Conservation (phyloP, 805 yeast genomes). For the Yarrowia hollandica region DNA sequence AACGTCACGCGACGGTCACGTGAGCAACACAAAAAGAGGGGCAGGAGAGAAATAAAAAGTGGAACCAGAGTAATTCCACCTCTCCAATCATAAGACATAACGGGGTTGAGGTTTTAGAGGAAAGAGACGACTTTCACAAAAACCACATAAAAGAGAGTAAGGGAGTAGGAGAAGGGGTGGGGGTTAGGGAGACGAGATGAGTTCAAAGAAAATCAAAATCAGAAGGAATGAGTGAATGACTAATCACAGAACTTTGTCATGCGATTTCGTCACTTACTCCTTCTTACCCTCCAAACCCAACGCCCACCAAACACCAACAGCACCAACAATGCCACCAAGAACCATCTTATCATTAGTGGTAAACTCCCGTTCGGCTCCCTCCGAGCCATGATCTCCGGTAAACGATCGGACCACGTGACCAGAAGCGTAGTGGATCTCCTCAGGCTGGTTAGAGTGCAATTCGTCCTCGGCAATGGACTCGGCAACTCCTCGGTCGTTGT, state of each 20-base stretch:
- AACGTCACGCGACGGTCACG: slow-evolving; percentile 15
- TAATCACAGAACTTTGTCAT: too few relatives aligned
- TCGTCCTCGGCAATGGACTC: slow-evolving; percentile 18
- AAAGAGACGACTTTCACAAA: too few relatives aligned
- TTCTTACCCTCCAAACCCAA: slow-evolving; percentile 35
- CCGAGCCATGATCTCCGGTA: background rate
- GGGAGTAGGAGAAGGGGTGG: too few relatives aligned
- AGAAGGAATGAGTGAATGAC: too few relatives aligned
- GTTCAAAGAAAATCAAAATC: background rate
- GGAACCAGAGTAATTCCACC: too few relatives aligned
- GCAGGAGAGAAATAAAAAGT: too few relatives aligned
- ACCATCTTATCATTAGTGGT: slow-evolving; percentile 39
- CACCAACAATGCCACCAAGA: slow-evolving; percentile 40
- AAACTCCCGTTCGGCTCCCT: background rate
- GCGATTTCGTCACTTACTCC: slow-evolving; percentile 32
- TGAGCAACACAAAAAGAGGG: background rate
- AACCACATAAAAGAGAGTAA: too few relatives aligned
- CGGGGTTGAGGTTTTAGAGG: too few relatives aligned
- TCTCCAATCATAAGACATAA: too few relatives aligned
- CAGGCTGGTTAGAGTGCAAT: slow-evolving; percentile 14
- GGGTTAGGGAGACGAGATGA: too few relatives aligned
- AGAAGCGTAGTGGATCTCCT: slow-evolving; percentile 18
- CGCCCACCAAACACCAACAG: slow-evolving; percentile 44
- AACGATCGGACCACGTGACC: slow-evolving; percentile 13
- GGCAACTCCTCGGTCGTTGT: slow-evolving; percentile 11